A percentile compares a stretch with the other conserved stretches of the same genome.
phyloP scores from a whole-genome alignment of 1,284 basidiomycete genomes.

The Earliella scabrosa region DNA sequence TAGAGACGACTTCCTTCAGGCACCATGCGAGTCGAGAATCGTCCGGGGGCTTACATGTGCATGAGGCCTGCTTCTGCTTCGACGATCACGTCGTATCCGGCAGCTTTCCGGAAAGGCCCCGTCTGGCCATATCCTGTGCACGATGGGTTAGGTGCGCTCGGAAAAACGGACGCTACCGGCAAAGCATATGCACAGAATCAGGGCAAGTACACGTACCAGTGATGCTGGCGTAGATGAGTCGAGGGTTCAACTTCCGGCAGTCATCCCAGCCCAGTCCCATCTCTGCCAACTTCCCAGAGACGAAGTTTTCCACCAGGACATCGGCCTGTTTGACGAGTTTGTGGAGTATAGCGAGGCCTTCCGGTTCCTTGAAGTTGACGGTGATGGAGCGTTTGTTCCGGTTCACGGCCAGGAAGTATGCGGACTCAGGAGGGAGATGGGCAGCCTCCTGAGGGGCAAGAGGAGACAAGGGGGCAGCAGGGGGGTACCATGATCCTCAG shows the following conservation, averaged over 20 bases:
- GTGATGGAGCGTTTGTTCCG: conserved; percentile 91
- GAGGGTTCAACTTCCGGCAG: conserved; percentile 79
- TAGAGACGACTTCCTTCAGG: background rate
- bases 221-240: conserved; percentile 89
- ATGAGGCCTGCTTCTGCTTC: conserved; percentile 93
- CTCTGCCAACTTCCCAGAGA: conserved; percentile 82
- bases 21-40: background rate
- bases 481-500: conserved; percentile 81
- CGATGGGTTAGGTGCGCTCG: conserved; percentile 2
- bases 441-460: conserved; percentile 54
- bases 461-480: conserved; percentile 65
- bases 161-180: too few species aligned
- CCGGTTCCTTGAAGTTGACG: conserved; percentile 82
- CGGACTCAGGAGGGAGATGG: conserved; percentile 87
- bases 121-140: conserved; percentile 89
- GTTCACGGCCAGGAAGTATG: conserved; percentile 92
- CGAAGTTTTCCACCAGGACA: conserved; percentile 89
- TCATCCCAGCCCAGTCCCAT: conserved; percentile 90
- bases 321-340: conserved; percentile 80
- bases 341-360: conserved; percentile 81
- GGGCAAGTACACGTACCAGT: conserved; percentile 60
- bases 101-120: conserved; percentile 82
- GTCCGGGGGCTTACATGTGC: conserved; percentile 72
- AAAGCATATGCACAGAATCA: too few species aligned
- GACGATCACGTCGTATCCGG: conserved; percentile 92